A percentile compares a stretch with the other conserved stretches of the same genome.
Conservation (phyloP, 306 rosid genomes). For the Prunus persica region DNA sequence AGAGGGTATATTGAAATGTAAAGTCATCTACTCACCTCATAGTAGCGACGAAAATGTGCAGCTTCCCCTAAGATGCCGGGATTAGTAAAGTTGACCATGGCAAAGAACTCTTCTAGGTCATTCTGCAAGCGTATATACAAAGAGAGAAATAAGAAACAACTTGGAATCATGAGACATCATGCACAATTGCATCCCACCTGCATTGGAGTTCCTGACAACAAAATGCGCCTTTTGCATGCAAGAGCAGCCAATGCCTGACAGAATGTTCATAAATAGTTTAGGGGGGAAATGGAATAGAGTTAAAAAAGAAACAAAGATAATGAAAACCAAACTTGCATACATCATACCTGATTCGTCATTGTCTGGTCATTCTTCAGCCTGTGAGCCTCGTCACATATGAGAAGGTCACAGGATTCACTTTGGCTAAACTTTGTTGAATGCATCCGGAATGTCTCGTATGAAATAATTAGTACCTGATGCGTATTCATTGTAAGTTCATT, state of each 20-base stretch:
- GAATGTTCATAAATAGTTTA: neutral
- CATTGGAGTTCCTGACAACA: conserved; percentile 98
- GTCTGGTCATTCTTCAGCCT: conserved; percentile 95
- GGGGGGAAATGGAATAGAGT: neutral
- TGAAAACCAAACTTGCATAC: neutral
- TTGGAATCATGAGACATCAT: conserved; percentile 12
- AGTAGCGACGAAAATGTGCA: conserved; percentile 76
- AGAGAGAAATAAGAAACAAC: conserved; percentile 8
- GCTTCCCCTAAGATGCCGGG: conserved; percentile 79
- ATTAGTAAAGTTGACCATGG: conserved; percentile 95
- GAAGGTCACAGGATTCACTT: conserved; percentile 77
- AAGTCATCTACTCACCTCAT: conserved; percentile 57
- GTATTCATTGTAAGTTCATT: conserved; percentile 11
- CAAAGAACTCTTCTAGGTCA: conserved; percentile 90
- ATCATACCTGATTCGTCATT: conserved; percentile 79
- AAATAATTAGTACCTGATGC: conserved; percentile 77
- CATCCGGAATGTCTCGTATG: conserved; percentile 94
- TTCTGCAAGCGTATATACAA: conserved; percentile 52
- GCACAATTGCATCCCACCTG: conserved; percentile 50
- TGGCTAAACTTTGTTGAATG: conserved; percentile 74
- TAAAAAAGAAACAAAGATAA: conserved; percentile 1
- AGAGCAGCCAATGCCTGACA: conserved; percentile 88
- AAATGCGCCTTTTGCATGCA: conserved; percentile 72
- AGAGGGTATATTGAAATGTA: conserved; percentile 1
- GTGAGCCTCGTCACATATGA: conserved; percentile 98